Evolutionary conservation across 2,329 filamentous ascomycete species (phyloP).

Genomic region (Nothomitra cinnamomea): DNA sequence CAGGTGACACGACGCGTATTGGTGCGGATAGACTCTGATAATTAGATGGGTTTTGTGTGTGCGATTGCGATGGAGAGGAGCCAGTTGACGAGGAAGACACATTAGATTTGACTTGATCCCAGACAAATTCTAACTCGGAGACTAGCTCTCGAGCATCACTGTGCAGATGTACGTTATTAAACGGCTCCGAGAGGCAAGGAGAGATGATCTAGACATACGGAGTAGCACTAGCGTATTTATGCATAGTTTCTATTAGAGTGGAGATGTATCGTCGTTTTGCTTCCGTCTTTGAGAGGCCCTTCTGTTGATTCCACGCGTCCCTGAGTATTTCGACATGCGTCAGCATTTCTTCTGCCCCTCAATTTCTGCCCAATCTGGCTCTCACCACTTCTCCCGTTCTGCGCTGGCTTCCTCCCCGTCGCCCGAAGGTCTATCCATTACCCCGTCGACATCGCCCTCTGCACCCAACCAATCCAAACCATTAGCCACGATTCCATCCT

Average conservation of each 20-base stretch:
- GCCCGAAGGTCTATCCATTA: conserved; percentile 64
- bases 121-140: conserved; percentile 92
- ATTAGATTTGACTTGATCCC: conserved; percentile 93
- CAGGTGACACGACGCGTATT: conserved; percentile 64
- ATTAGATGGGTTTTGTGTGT: conserved; percentile 20
- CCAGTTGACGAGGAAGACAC: conserved; percentile 40
- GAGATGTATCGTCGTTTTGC: conserved; percentile 90
- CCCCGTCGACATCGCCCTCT: conserved; percentile 88
- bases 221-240: conserved; percentile 75
- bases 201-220: conserved; percentile 33
- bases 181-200: not conserved
- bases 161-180: not conserved
- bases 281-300: conserved; percentile 69
- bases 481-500: conserved; percentile 7
- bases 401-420: conserved; percentile 32
- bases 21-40: conserved; percentile 29
- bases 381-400: conserved; percentile 50
- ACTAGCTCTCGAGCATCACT: conserved; percentile 77
- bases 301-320: conserved; percentile 91
- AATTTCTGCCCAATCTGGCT: not conserved
- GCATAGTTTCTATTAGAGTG: conserved; percentile 91
- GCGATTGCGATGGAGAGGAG: conserved; percentile 23
- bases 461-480: not conserved
- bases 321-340: conserved; percentile 19
- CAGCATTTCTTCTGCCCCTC: not conserved